These are phyloP conservation scores for Mycena albidolilacea DNA, from an alignment of 768 basidiomycete genomes.

Conservation along the genomic window DNA sequence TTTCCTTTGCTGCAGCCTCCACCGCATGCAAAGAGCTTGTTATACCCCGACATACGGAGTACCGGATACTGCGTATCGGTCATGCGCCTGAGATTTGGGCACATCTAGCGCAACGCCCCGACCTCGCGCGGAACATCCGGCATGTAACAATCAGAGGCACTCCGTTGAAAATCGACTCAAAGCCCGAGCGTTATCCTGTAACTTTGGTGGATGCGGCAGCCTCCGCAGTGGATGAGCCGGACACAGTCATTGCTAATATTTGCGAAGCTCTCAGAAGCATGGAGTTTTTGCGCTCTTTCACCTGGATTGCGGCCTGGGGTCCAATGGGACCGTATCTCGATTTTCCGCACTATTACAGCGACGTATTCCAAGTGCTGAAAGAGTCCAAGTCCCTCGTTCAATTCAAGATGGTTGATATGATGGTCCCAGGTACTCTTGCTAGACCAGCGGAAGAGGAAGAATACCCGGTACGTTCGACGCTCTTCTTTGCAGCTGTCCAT, in stretches of 20 bases:
- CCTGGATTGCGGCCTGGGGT: constrained; percentile 25
- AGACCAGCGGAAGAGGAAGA: constrained; percentile 6
- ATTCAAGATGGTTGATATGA: constrained; percentile 24
- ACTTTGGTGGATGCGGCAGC: constrained; percentile 15
- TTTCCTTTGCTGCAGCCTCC: constrained; percentile 32
- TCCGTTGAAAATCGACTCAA: not conserved
- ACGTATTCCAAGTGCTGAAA: constrained; percentile 19
- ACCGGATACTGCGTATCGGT: constrained; percentile 41
- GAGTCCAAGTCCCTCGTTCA: constrained; percentile 16
- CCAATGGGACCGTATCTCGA: constrained; percentile 2
- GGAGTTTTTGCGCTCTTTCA: constrained; percentile 26
- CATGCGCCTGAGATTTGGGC: constrained; percentile 42
- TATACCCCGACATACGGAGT: constrained; percentile 46
- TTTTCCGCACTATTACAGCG: constrained; percentile 6
- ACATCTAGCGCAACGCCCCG: constrained; percentile 43
- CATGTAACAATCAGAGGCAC: constrained; percentile 23
- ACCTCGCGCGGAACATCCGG: constrained; percentile 44
- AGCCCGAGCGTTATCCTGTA: constrained; percentile 30
- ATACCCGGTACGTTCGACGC: constrained; percentile 16
- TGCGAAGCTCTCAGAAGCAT: constrained; percentile 30
- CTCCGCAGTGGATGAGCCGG: not conserved
- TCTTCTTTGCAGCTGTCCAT: not conserved
- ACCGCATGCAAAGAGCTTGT: constrained; percentile 37
- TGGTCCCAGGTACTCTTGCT: not conserved
- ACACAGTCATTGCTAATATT: constrained; percentile 16